Percentiles rank a stretch among this genome's conserved stretches.
phyloP scores from a whole-genome alignment of 305 asterid species.

The Rubia occidens region DNA sequence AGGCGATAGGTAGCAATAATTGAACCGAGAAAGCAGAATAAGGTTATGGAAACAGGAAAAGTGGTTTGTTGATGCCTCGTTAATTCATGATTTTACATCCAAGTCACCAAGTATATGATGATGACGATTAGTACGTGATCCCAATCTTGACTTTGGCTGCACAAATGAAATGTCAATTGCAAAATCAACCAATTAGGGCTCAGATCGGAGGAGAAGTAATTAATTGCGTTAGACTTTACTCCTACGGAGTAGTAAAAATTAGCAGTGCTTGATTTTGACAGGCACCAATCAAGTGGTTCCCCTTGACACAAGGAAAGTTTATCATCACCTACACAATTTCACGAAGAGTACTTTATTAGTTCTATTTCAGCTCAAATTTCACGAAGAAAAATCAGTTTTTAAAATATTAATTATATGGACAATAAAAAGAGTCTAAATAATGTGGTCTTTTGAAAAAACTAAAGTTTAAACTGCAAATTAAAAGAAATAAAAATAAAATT shows the following conservation, averaged over 20 bases:
- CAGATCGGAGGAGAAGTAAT: not conserved
- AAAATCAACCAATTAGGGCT: conserved; percentile 3
- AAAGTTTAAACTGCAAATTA: no score
- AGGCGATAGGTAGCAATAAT: not conserved
- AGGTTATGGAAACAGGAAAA: not conserved
- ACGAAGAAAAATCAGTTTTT: no score
- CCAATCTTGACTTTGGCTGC: conserved; percentile 16
- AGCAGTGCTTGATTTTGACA: not conserved
- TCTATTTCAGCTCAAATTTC: no score
- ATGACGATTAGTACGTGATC: conserved; percentile 7
- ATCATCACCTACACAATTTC: not conserved
- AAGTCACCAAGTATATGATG: not conserved
- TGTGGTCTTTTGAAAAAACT: no score
- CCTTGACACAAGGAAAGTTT: conserved; percentile 7
- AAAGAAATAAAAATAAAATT: no score
- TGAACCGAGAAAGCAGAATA: not conserved
- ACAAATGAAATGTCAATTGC: not conserved
- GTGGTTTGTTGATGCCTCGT: not conserved
- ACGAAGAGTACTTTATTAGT: no score
- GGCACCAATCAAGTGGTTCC: conserved; percentile 3
- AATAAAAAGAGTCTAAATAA: no score
- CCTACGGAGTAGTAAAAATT: not conserved
- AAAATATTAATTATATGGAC: no score
- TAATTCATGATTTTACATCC: not conserved
- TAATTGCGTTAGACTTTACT: not conserved